Conservation (phyloP, 2,329 filamentous ascomycete species). For the Colletotrichum caudatum region DNA sequence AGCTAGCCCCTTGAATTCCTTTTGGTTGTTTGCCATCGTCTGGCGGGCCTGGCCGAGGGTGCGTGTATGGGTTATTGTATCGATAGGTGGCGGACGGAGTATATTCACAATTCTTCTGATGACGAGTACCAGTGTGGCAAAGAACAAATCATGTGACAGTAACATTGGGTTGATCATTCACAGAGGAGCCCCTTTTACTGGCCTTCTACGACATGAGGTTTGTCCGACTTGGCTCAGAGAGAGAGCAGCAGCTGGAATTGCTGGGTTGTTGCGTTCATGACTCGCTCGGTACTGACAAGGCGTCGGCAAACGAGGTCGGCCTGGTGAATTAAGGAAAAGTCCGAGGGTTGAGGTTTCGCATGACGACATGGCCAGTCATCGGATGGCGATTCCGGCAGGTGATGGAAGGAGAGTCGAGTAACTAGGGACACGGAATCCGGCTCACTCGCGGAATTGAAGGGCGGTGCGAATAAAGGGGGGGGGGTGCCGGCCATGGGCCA, state of each 20-base stretch:
- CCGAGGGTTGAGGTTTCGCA: background rate
- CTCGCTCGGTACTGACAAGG: background rate
- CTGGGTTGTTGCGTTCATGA: background rate
- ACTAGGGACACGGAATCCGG: background rate
- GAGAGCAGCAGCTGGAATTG: background rate
- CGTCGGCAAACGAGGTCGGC: background rate
- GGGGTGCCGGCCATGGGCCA: no score
- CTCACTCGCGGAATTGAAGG: no score
- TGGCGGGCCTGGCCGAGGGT: slow-evolving; percentile 31
- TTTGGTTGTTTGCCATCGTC: slow-evolving; percentile 28
- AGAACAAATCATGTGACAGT: background rate
- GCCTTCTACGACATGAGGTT: background rate
- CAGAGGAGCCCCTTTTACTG: background rate
- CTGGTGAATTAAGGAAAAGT: background rate
- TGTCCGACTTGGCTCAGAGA: background rate
- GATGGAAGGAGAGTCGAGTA: no score
- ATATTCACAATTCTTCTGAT: slow-evolving; percentile 36
- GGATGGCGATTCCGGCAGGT: no score
- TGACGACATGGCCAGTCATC: no score
- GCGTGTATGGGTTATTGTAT: slow-evolving; percentile 28
- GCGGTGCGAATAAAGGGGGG: no score
- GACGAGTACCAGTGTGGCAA: slow-evolving; percentile 1
- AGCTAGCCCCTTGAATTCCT: slow-evolving; percentile 10
- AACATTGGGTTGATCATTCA: no score
- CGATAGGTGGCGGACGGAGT: slow-evolving; percentile 22